Conservation (phyloP, 805 yeast species). For the Lachancea mirantina region DNA sequence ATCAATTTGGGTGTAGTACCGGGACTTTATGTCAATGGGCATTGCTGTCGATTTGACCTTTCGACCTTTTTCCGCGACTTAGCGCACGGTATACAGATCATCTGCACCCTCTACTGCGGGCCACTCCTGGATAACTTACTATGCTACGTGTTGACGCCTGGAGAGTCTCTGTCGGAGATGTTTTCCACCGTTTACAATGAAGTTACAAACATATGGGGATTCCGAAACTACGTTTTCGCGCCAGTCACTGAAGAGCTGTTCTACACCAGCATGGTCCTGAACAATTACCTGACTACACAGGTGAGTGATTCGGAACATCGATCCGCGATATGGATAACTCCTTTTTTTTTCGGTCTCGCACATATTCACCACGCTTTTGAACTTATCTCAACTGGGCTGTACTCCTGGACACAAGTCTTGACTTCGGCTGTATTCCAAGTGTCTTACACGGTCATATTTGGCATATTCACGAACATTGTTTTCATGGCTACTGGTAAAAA, state of each 20-base stretch:
- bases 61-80: constrained; percentile 11
- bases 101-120: constrained; percentile 21
- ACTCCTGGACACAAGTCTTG: constrained; percentile 13
- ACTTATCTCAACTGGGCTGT: constrained; percentile 14
- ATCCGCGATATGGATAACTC: constrained; percentile 18
- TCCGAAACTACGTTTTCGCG: constrained; percentile 29
- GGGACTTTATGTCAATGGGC: constrained; percentile 12
- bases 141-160: constrained; percentile 15
- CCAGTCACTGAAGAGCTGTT: constrained; percentile 31
- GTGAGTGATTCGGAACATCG: constrained; percentile 1
- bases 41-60: constrained; percentile 10
- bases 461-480: constrained; percentile 26
- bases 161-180: constrained; percentile 10
- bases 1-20: constrained; percentile 22
- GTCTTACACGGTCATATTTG: constrained; percentile 28
- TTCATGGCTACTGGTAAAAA: constrained; percentile 27
- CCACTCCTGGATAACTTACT: constrained; percentile 19
- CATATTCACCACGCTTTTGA: constrained; percentile 32
- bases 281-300: constrained; percentile 13
- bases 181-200: constrained; percentile 11
- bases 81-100: constrained; percentile 11
- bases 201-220: constrained; percentile 24
- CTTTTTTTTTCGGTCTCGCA: constrained; percentile 30
- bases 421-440: constrained; percentile 21
- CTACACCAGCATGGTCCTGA: constrained; percentile 28